These are phyloP conservation scores for Auriscalpium orientale DNA, from an alignment of 768 basidiomycete species.

Conservation along the genomic window DNA sequence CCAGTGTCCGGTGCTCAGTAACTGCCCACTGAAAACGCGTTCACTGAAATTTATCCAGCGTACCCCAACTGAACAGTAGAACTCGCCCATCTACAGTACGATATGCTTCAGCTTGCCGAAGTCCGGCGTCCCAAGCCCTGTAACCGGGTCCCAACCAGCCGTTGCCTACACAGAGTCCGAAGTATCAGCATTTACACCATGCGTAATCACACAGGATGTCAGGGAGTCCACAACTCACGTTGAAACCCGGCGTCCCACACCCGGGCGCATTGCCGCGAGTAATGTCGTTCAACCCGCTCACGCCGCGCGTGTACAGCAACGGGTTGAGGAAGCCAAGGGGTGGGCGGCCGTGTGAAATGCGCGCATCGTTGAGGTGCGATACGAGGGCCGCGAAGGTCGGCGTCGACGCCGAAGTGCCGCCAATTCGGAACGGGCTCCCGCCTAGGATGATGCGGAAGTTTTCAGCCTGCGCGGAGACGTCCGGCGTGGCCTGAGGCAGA, in stretches of 20 bases:
- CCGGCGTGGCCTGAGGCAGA: slow-evolving; percentile 42
- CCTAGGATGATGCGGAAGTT: slow-evolving; percentile 36
- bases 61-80: too few relatives aligned
- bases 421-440: slow-evolving; percentile 28
- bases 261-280: slow-evolving; percentile 47
- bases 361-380: slow-evolving; percentile 42
- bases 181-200: neutral
- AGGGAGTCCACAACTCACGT: slow-evolving; percentile 32
- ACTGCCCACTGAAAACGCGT: too few relatives aligned
- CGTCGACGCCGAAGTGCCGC: slow-evolving; percentile 53
- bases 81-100: slow-evolving; percentile 17
- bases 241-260: slow-evolving; percentile 61
- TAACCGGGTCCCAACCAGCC: slow-evolving; percentile 35
- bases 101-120: slow-evolving; percentile 24
- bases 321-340: slow-evolving; percentile 66
- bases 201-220: slow-evolving; percentile 6
- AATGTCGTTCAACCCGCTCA: slow-evolving; percentile 48
- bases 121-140: slow-evolving; percentile 26
- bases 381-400: slow-evolving; percentile 51
- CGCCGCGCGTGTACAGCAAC: slow-evolving; percentile 40
- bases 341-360: slow-evolving; percentile 32
- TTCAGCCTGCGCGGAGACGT: slow-evolving; percentile 48
- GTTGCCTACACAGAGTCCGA: slow-evolving; percentile 29
- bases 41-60: too few relatives aligned
- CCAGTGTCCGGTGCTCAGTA: too few relatives aligned